Evolutionary conservation across 1,284 basidiomycete genomes (phyloP), one percentile per base, ranked within the genome.

Genomic region (Irpex sp.): DNA sequence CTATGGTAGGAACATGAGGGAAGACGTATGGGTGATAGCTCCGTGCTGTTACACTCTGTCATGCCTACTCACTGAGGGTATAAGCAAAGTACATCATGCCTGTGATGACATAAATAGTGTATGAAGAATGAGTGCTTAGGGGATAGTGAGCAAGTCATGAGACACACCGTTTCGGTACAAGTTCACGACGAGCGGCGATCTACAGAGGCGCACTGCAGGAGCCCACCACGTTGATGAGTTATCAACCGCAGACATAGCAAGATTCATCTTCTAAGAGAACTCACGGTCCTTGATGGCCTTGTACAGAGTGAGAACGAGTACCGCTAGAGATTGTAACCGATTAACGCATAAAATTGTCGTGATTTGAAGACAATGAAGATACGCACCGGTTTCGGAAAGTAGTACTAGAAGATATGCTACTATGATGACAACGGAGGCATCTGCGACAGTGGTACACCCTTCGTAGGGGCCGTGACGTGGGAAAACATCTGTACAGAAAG

Each of bases 81-180:
- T 44, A 44, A 2, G 15, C 40, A 44, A 11, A 44, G 40, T 44
- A 44, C 11, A 44, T 44, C 15, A 44, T 44, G 11, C 40, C 40
- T 44, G 15, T 9, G 40, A 44, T 9, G 8, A 44, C 40, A 26
- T 26, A 26, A 26, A 26, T 26, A 26, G 26, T 26, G 26, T 26
- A 26, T 26, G 26, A 26, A 26, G 4, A 26, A 26, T 26, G 26
- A 26, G 26, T 26, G 40, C 11, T 44, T 44, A 11, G 11, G 15
- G 40, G 40, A 44, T 44, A 44, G 8, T 44, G 26, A 26, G 40
- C 40, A 44, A 44, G 40, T 11, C 40, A 44, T 44, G 40, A 44
- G 15, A 59, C 73, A 48, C 56, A 78, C 80, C 80, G 64, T 82
- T 78, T 66, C 75, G 72, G 65, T 80, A 80, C 36, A 81, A 69